Conservation (phyloP, 192 early-diverging fungal genomes). For the Coemansia sp. region DNA sequence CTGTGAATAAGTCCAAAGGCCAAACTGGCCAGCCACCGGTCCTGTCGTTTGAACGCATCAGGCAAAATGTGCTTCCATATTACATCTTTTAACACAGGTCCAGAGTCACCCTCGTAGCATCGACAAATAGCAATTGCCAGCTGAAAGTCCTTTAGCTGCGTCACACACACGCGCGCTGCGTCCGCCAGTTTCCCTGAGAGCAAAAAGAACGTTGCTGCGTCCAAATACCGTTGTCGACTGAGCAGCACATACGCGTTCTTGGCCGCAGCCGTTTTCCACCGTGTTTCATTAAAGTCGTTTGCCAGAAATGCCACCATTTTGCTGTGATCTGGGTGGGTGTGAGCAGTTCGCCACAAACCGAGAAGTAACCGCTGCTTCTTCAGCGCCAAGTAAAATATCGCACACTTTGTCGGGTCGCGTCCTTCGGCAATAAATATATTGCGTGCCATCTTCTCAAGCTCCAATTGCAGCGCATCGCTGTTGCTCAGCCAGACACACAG, state of each 20-base stretch:
- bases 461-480: conserved; percentile 63
- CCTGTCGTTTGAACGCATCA: conserved; percentile 29
- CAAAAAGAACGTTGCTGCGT: conserved; percentile 95
- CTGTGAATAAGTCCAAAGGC: conserved; percentile 40
- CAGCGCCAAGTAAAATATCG: conserved; percentile 88
- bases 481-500: conserved; percentile 85
- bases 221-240: conserved; percentile 89
- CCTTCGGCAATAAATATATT: conserved; percentile 77
- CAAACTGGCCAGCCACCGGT: conserved; percentile 52
- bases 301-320: conserved; percentile 89
- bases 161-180: conserved; percentile 89
- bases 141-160: conserved; percentile 88
- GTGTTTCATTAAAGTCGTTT: conserved; percentile 85
- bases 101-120: conserved; percentile 80
- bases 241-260: conserved; percentile 99
- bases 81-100: conserved; percentile 42
- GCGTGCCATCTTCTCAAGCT: conserved; percentile 85
- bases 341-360: conserved; percentile 86
- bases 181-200: conserved; percentile 85
- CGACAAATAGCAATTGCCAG: conserved; percentile 89
- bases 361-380: conserved; percentile 86
- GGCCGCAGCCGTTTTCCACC: conserved; percentile 92
- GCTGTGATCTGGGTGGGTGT: conserved; percentile 77
- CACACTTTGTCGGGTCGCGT: conserved; percentile 81
- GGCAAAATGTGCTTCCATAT: conserved; percentile 47